Percentiles rank a stretch among this genome's conserved stretches.
These are phyloP conservation scores for Geranium rotundifolium DNA, from an alignment of 345 rosid genomes.

Conservation along the genomic window DNA sequence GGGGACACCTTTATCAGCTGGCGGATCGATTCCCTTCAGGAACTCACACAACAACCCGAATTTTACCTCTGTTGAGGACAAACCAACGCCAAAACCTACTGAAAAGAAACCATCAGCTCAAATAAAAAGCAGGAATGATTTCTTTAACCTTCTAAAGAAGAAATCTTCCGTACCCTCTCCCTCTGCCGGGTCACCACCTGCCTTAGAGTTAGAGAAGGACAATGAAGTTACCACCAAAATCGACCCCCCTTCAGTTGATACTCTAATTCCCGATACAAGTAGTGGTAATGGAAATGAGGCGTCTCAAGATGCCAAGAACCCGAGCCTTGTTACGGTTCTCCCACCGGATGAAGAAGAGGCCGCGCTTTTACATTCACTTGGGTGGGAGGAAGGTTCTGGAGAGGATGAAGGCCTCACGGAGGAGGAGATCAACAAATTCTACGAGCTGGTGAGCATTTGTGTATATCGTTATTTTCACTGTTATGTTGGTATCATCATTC, in stretches of 20 bases:
- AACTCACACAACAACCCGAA: slow-evolving; percentile 17
- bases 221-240: slow-evolving; percentile 11
- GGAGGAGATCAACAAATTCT: slow-evolving; percentile 40
- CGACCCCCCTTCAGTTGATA: slow-evolving; percentile 10
- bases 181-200: slow-evolving; percentile 16
- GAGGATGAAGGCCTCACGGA: slow-evolving; percentile 49
- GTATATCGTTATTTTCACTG: not conserved
- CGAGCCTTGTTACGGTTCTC: slow-evolving; percentile 4
- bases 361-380: slow-evolving; percentile 37
- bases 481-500: not conserved
- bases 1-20: slow-evolving; percentile 12
- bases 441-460: slow-evolving; percentile 21
- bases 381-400: slow-evolving; percentile 48
- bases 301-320: slow-evolving; percentile 1
- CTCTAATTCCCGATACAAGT: not conserved
- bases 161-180: slow-evolving; percentile 23
- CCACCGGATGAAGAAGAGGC: slow-evolving; percentile 36
- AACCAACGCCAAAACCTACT: slow-evolving; percentile 6
- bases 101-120: slow-evolving; percentile 39
- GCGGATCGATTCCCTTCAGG: slow-evolving; percentile 19
- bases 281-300: slow-evolving; percentile 7
- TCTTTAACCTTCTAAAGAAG: slow-evolving; percentile 42
- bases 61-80: slow-evolving; percentile 16
- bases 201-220: slow-evolving; percentile 20
- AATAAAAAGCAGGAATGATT: slow-evolving; percentile 42